Evolutionary conservation across 1,284 basidiomycete genomes (phyloP).

Genomic region (Thecaphora thlaspeos): DNA sequence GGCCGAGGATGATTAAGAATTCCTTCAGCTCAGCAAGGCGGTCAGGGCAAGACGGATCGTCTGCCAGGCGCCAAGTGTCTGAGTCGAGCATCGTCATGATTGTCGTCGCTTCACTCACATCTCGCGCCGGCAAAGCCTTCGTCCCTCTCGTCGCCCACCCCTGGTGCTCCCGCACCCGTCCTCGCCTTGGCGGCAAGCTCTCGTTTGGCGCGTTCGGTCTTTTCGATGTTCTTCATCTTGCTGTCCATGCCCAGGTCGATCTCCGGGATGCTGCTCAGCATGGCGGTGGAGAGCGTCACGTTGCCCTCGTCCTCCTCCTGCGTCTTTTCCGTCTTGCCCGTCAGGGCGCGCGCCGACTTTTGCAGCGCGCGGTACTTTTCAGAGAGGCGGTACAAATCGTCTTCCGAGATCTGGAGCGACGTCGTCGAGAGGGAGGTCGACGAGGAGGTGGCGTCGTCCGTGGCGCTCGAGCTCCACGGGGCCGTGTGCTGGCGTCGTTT

Average conservation of each 20-base stretch:
- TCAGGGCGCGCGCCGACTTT: conserved; percentile 5
- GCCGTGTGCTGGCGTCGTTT: conserved; percentile 62
- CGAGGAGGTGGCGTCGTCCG: background rate
- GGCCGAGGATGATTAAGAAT: background rate
- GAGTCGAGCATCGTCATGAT: background rate
- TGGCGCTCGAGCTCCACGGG: background rate
- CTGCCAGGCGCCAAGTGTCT: too few relatives aligned
- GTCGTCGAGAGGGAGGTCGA: background rate
- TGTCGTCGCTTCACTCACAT: conserved; percentile 56
- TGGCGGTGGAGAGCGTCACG: conserved; percentile 84
- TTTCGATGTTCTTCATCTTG: conserved; percentile 89
- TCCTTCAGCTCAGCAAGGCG: too few relatives aligned
- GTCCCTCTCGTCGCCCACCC: conserved; percentile 62
- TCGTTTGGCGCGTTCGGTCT: conserved; percentile 91
- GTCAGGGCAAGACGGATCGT: too few relatives aligned
- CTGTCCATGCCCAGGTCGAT: conserved; percentile 95
- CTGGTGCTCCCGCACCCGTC: conserved; percentile 59
- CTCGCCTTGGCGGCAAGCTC: conserved; percentile 76
- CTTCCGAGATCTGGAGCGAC: conserved; percentile 67
- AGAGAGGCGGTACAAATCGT: conserved; percentile 76
- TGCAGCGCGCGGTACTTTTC: conserved; percentile 64
- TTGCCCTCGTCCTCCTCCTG: conserved; percentile 75
- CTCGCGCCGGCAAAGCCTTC: conserved; percentile 77
- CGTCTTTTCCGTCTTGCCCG: conserved; percentile 64
- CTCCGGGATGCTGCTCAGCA: conserved; percentile 92